A percentile compares a stretch with the other conserved stretches of the same genome.
These are phyloP conservation scores for Fusarium xyrophilum DNA, from an alignment of 2,329 filamentous ascomycete species.

Conservation along the genomic window DNA sequence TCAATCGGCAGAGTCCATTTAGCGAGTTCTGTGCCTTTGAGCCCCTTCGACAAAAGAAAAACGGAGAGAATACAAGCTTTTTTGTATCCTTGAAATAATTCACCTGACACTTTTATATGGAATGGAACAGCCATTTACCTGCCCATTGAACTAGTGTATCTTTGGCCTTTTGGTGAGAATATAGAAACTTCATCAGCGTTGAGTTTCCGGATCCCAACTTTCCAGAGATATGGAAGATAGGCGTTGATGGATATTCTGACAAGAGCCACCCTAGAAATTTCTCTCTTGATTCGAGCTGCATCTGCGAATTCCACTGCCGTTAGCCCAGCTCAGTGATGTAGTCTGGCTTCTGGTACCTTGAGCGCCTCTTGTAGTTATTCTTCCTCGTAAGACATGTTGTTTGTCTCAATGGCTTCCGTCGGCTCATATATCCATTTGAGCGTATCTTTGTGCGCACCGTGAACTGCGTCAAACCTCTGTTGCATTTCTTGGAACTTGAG, in stretches of 20 bases:
- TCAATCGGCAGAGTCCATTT: neutral
- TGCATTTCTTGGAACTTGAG: neutral
- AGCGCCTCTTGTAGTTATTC: accelerated
- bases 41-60: neutral
- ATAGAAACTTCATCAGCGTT: neutral
- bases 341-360: accelerated
- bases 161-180: neutral
- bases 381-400: neutral
- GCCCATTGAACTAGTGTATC: neutral
- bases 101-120: neutral
- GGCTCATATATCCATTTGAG: neutral
- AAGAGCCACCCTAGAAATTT: neutral
- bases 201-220: neutral
- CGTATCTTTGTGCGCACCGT: neutral
- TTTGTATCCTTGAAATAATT: neutral
- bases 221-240: neutral
- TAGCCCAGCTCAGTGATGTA: accelerated
- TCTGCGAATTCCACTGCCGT: accelerated
- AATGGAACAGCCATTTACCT: neutral
- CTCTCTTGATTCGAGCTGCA: neutral
- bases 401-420: accelerated
- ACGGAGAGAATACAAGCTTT: accelerated
- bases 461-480: neutral
- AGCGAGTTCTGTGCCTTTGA: neutral
- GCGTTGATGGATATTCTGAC: accelerated